Conservation (phyloP, 352 stramenopile genomes). For the Thraustochytrium sp. region DNA sequence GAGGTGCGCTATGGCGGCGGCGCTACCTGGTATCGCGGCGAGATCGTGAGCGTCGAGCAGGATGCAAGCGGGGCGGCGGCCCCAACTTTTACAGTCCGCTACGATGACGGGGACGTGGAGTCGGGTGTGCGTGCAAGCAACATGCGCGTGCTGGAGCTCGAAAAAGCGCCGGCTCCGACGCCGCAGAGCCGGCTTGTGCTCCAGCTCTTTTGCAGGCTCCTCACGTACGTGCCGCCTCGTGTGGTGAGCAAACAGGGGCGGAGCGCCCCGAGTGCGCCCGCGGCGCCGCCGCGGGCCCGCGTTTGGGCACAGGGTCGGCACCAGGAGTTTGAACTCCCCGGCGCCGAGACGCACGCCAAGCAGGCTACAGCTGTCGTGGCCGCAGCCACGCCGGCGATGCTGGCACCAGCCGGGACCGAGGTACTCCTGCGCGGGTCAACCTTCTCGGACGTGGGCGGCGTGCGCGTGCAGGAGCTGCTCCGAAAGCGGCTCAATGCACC, state of each 20-base stretch:
- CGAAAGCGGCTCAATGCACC: conserved; percentile 13
- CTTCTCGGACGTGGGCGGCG: conserved; percentile 7
- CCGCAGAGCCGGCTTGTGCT: not conserved
- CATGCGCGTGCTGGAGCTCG: not conserved
- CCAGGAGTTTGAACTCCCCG: not conserved
- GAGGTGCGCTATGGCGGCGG: conserved; percentile 21
- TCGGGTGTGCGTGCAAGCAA: not conserved
- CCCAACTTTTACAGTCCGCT: not conserved
- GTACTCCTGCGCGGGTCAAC: not conserved
- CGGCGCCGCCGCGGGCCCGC: not conserved
- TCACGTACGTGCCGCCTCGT: not conserved
- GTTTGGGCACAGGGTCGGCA: not conserved
- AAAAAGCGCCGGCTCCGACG: not conserved
- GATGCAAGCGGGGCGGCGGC: not conserved
- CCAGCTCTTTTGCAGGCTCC: not conserved
- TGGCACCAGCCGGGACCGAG: not conserved
- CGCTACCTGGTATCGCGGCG: not conserved
- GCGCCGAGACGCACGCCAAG: not conserved
- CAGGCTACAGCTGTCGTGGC: not conserved
- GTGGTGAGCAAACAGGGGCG: no score
- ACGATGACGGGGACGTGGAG: conserved; percentile 26
- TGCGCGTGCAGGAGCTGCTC: conserved; percentile 11
- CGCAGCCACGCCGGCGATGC: not conserved
- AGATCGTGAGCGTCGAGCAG: not conserved
- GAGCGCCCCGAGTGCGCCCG: no score